Conservation (phyloP, 1,284 basidiomycete genomes). For the Ganoderma leucocontextum region DNA sequence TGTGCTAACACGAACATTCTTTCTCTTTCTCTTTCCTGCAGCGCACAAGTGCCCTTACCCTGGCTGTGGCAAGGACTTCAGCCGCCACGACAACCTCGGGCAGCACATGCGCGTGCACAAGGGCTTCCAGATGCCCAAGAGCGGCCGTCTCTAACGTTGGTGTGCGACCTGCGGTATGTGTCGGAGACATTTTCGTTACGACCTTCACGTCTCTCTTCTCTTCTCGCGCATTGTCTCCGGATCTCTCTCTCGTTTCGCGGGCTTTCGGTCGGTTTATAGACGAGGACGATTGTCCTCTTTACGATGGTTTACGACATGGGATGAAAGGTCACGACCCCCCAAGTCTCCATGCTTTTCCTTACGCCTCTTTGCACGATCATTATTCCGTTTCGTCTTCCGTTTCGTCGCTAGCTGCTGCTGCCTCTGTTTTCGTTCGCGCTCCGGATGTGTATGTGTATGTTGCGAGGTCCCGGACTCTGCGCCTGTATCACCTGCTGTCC, state of each 20-base stretch:
- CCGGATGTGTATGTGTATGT: slow-evolving; percentile 3
- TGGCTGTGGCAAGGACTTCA: slow-evolving; percentile 84
- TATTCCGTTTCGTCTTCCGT: slow-evolving; percentile 25
- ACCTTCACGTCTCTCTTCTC: background rate
- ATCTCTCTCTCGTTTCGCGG: background rate
- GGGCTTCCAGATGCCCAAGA: slow-evolving; percentile 49
- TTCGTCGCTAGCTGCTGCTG: background rate
- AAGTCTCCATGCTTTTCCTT: slow-evolving; percentile 4
- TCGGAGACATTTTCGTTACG: slow-evolving; percentile 13
- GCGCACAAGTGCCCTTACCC: slow-evolving; percentile 81
- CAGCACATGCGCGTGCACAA: slow-evolving; percentile 83
- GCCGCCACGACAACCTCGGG: slow-evolving; percentile 85
- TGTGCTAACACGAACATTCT: slow-evolving; percentile 1
- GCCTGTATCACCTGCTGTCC: slow-evolving; percentile 26
- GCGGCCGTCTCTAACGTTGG: slow-evolving; percentile 22
- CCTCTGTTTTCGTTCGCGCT: background rate
- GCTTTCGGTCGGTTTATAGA: slow-evolving; percentile 26
- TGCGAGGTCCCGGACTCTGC: slow-evolving; percentile 12
- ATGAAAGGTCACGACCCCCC: slow-evolving; percentile 6
- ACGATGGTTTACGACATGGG: slow-evolving; percentile 23
- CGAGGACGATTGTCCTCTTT: slow-evolving; percentile 20
- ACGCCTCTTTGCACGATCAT: slow-evolving; percentile 24
- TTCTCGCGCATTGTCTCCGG: background rate
- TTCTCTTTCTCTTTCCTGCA: slow-evolving; percentile 41
- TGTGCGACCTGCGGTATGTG: background rate